These are phyloP conservation scores for Schizosaccharomyces pombe DNA, from an alignment of 805 yeast species.

Conservation along the genomic window DNA sequence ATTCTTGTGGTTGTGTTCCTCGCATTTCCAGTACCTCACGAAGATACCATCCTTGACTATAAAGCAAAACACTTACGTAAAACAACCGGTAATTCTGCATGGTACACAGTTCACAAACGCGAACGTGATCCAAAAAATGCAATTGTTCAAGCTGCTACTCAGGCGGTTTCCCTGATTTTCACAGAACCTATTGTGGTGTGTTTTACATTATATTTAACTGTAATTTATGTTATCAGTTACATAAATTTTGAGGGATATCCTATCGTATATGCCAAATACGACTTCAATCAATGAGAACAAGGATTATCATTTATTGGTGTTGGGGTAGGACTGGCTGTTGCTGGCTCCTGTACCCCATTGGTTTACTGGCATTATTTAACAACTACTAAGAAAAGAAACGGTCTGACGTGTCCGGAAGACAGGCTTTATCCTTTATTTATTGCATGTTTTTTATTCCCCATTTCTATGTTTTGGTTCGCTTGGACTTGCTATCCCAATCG, in stretches of 20 bases:
- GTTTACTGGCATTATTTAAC: slow-evolving; percentile 38
- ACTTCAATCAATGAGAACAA: slow-evolving; percentile 48
- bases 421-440: slow-evolving; percentile 29
- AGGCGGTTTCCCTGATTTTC: slow-evolving; percentile 48
- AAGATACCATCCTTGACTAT: slow-evolving; percentile 56
- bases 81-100: slow-evolving; percentile 64
- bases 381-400: slow-evolving; percentile 18
- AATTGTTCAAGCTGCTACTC: slow-evolving; percentile 40
- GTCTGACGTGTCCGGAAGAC: slow-evolving; percentile 32
- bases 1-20: slow-evolving; percentile 63
- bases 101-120: slow-evolving; percentile 78
- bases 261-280: slow-evolving; percentile 55
- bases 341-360: slow-evolving; percentile 46
- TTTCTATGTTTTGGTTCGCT: slow-evolving; percentile 34
- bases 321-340: slow-evolving; percentile 60
- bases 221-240: slow-evolving; percentile 71
- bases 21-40: slow-evolving; percentile 39
- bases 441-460: slow-evolving; percentile 24
- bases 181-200: slow-evolving; percentile 72
- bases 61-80: slow-evolving; percentile 48
- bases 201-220: slow-evolving; percentile 65
- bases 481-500: slow-evolving; percentile 28
- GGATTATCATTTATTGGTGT: slow-evolving; percentile 83
- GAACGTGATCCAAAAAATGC: slow-evolving; percentile 44
- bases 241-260: slow-evolving; percentile 93